These are phyloP conservation scores for Dactylonectria macrodidyma DNA, from an alignment of 2,329 filamentous ascomycete genomes.

Conservation along the genomic window DNA sequence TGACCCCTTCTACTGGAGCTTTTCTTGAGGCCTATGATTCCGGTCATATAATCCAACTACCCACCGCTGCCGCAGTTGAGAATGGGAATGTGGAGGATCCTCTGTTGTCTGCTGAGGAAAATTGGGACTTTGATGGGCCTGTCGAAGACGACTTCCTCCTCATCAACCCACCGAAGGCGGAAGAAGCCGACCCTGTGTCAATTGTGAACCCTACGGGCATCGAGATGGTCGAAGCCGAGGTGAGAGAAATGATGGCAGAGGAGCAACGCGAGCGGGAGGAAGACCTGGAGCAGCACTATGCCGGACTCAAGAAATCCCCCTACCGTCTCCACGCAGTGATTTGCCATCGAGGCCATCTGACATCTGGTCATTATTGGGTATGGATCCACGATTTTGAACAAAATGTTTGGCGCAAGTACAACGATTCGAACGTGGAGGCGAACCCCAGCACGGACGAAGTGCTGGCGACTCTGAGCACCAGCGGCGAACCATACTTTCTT, in stretches of 20 bases:
- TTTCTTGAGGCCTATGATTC: conserved; percentile 47
- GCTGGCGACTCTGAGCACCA: conserved; percentile 75
- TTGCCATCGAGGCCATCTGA: conserved; percentile 83
- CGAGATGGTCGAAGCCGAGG: conserved; percentile 43
- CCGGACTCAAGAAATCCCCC: conserved; percentile 73
- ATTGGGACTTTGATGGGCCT: conserved; percentile 57
- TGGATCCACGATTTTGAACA: conserved; percentile 93
- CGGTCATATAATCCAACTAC: conserved; percentile 15
- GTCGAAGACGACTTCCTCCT: conserved; percentile 55
- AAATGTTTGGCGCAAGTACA: conserved; percentile 92
- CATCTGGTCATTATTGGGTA: conserved; percentile 94
- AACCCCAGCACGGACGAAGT: conserved; percentile 77
- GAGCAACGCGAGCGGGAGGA: conserved; percentile 55
- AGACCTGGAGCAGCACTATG: conserved; percentile 50
- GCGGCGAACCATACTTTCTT: conserved; percentile 85
- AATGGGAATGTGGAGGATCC: conserved; percentile 19
- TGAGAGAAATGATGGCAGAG: conserved; percentile 62
- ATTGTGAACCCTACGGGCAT: conserved; percentile 33
- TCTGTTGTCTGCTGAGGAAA: conserved; percentile 42
- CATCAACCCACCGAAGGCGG: conserved; percentile 39
- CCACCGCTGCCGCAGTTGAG: not conserved
- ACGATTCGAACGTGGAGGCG: conserved; percentile 86
- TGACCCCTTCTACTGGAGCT: conserved; percentile 44
- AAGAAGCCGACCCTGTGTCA: not conserved
- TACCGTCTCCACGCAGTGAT: conserved; percentile 94